A percentile compares a stretch with the other conserved stretches of the same genome.
These are phyloP conservation scores for Golubevia sp. DNA, from an alignment of 1,284 basidiomycete species.

Conservation along the genomic window DNA sequence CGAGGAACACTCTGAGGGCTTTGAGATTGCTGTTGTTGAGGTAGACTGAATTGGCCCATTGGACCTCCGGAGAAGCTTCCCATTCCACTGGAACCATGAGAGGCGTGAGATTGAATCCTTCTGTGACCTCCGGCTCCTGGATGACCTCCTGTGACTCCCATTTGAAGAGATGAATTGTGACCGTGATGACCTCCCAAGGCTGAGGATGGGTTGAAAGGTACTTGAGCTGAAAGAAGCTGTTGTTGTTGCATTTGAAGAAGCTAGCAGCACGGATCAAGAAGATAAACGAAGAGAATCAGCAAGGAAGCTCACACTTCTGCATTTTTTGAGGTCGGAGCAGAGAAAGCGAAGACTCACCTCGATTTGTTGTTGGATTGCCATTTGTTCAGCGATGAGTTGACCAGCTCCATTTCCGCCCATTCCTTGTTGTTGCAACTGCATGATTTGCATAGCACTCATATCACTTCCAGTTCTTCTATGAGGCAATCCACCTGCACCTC, in stretches of 20 bases:
- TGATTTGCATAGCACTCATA: constrained; percentile 15
- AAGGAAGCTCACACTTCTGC: too few species aligned
- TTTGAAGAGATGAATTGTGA: neutral
- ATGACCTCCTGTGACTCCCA: neutral
- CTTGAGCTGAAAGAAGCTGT: constrained; percentile 42
- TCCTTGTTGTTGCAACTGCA: neutral
- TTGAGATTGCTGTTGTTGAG: neutral
- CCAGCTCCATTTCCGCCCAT: neutral
- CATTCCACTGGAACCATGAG: constrained; percentile 34
- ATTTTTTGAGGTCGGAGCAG: too few species aligned
- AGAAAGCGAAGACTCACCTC: constrained; percentile 17
- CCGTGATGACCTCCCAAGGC: constrained; percentile 14
- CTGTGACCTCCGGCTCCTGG: constrained; percentile 17
- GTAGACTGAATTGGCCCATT: neutral
- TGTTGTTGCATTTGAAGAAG: constrained; percentile 57
- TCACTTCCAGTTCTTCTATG: constrained; percentile 46
- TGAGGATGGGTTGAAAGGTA: constrained; percentile 13
- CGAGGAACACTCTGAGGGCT: constrained; percentile 18
- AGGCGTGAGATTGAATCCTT: constrained; percentile 50
- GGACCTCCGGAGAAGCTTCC: constrained; percentile 31
- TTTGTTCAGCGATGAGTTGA: constrained; percentile 32
- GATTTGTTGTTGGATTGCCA: constrained; percentile 58
- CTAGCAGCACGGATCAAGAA: neutral
- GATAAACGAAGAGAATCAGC: too few species aligned
- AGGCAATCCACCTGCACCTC: neutral